Base-by-base conservation (phyloP, 805 yeast genomes). In the Monosporozyma aerobia region DNA sequence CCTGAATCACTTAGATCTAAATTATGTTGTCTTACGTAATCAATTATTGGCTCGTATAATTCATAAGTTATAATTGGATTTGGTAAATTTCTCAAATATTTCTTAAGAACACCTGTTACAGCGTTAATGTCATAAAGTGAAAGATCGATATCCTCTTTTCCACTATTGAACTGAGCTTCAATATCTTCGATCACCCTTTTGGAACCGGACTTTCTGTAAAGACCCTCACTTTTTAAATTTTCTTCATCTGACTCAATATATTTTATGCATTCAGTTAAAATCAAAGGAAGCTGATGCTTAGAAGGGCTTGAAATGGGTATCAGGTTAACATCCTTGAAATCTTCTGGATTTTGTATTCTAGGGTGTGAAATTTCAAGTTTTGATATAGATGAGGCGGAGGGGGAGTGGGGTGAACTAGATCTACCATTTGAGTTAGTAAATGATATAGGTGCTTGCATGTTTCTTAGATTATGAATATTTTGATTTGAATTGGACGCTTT, bases 181-280 rank as follows among this genome's bases (percentile, higher is more conserved):
- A 66, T 56, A 40, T 62, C 60, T 47, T 68, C 71, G 32, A 68
- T 62, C n/a, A 61, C 79, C 49, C 85, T 77, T 48, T 86, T 83
- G 9, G 88, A 77, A 1, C 96, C 99, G 47, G 95, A 85, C 57
- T 90, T 85, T 60, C 99, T 77, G 71, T 94, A 92, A 43, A 92
- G 77, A 9, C 99, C 99, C 67, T 90, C 97, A 55, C 76, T 71
- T 44, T 77, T 81, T 58, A 90, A 69, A 3, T 51, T 53, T 3
- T 54, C 59, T 9, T 96, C 97, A 54, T 88, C 75, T 4, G 65
- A 63, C 69, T 92, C 97, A 50, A 94, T 88, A 58, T 85, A 94
- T 25, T 74, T 73, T 5, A 90, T 69, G 69, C 97, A 87, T 52
- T 80, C 74, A 14, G 83, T 73, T 13, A 92, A 77, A 32, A 92